phyloP scores from a whole-genome alignment of 106 monocot species.

The Posidonia australis region DNA sequence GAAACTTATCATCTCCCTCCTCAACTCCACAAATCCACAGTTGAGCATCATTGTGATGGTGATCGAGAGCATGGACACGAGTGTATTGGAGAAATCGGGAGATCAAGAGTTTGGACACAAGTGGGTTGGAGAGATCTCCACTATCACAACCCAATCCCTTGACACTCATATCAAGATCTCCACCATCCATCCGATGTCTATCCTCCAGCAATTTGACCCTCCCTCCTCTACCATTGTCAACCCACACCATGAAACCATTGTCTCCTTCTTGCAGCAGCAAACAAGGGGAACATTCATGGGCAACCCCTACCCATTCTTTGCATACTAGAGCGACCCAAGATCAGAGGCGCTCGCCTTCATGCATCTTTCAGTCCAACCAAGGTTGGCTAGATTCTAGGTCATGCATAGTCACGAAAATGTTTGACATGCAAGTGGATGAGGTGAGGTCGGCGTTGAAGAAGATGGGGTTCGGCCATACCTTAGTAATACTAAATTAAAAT shows the following conservation, averaged over 20 bases:
- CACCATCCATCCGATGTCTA: conserved; percentile 53
- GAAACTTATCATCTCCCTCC: no score
- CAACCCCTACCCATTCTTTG: conserved; percentile 68
- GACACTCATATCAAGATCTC: conserved; percentile 31
- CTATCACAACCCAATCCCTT: conserved; percentile 22
- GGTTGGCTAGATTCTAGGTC: conserved; percentile 35
- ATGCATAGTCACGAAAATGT: conserved; percentile 49
- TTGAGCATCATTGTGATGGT: no score
- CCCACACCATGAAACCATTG: conserved; percentile 14
- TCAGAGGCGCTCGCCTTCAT: conserved; percentile 59
- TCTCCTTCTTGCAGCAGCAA: conserved; percentile 29
- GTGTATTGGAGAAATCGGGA: no score
- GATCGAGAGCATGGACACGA: no score
- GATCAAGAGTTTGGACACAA: no score
- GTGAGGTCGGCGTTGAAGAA: conserved; percentile 29
- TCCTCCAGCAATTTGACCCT: conserved; percentile 39
- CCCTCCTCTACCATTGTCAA: conserved; percentile 49
- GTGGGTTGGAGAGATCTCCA: no score
- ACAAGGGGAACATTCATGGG: conserved; percentile 49
- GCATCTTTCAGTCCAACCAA: conserved; percentile 44
- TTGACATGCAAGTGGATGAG: conserved; percentile 64
- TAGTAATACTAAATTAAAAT: no score
- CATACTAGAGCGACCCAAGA: conserved; percentile 43
- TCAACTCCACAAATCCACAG: no score
- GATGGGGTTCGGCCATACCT: conserved; percentile 29